Base-by-base conservation (phyloP, 139 green algal species). In the Chlamydomonas sphaeroides region DNA sequence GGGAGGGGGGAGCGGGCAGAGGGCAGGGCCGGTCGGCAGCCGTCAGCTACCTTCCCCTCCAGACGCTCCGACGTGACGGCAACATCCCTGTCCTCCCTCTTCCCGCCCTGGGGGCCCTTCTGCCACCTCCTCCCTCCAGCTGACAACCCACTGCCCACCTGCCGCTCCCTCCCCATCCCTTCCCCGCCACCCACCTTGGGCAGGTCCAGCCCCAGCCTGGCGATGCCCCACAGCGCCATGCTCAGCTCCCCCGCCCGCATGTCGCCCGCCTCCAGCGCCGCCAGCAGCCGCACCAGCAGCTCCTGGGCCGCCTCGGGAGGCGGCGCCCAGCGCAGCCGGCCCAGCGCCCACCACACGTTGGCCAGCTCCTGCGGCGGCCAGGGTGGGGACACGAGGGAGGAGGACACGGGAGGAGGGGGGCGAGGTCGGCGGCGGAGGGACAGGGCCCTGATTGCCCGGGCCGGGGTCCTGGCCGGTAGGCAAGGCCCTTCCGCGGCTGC, bases 291-390 rank as follows among this genome's bases (percentile, higher is more conserved):
- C n/a, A 3, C 18, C 42, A 82, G 59, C 75, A 82, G 63, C 41
- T 65, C 32, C 23, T 26, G 30, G 25, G 26, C 62, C 18, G 45
- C 32, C 17, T 82, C 75, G 4, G 75, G 17, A 6, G 75, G 8
- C 1, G 75, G 75, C 18, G 61, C 75, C 75, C 75, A 82, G n/a
- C 75, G 75, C 35, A 84, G 77, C 25, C 77, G 65, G 6, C 77
- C 77, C 65, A 84, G 65, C 33, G 77, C 45, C 77, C 77, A 84
- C 77, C 77, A 84, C 48, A 75, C 77, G 51, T 84, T 84, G 45
- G 77, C 77, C 25, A 75, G 33, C 65, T 84, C 77, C 77, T 84
- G 77, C 48, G 49, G 45, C n/a, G n/a, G n/a, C n/a, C n/a, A n/a
- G n/a, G n/a, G n/a, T n/a, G n/a, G n/a, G n/a, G n/a, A n/a, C n/a